Evolutionary conservation across 371 early-diverging fungal species (phyloP).

Genomic region (Basidiobolus meristosporus): DNA sequence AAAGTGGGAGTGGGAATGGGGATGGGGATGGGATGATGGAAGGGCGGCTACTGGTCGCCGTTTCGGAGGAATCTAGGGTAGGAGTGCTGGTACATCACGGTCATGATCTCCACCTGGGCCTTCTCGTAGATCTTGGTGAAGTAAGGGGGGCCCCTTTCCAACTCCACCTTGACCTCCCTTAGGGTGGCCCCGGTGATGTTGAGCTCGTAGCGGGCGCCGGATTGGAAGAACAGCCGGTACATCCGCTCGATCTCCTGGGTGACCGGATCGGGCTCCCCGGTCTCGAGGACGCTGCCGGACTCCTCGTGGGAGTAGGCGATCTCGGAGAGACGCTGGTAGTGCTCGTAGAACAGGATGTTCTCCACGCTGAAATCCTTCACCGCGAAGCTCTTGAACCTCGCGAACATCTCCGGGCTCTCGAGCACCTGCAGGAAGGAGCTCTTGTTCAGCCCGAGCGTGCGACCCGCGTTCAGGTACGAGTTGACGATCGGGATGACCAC

Average conservation of each 20-base stretch:
- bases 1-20: too few relatives aligned
- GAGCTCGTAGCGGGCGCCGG: background rate
- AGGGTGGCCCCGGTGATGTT: background rate
- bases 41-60: too few relatives aligned
- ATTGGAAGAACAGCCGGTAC: background rate
- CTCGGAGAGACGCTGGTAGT: too few relatives aligned
- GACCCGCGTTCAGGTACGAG: too few relatives aligned
- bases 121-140: background rate
- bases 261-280: background rate
- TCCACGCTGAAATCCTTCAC: background rate
- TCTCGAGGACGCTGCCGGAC: too few relatives aligned
- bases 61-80: background rate
- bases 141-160: too few relatives aligned
- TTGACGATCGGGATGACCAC: too few relatives aligned
- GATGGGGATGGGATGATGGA: too few relatives aligned
- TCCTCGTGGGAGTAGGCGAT: too few relatives aligned
- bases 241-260: background rate
- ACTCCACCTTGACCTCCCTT: background rate
- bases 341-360: background rate
- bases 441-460: too few relatives aligned
- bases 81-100: background rate
- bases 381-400: background rate
- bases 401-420: background rate
- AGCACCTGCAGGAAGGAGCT: background rate
- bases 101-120: background rate